phyloP scores from a whole-genome alignment of 2,329 filamentous ascomycete genomes.

The Cercospora beticola region DNA sequence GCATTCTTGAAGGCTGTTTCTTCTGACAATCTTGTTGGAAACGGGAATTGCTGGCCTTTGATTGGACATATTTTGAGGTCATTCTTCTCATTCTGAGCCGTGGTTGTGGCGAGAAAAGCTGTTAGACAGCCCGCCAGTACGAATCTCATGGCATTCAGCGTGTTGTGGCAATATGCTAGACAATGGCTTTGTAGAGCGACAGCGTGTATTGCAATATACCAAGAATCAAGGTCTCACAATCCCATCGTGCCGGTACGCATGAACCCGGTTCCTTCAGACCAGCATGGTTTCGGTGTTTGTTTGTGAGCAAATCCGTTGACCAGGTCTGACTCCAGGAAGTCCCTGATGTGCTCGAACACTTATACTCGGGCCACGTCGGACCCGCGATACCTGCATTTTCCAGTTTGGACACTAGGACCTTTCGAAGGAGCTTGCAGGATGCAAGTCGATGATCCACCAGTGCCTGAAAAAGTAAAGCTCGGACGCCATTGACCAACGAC shows the following conservation, averaged over 20 bases:
- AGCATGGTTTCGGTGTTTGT: neutral
- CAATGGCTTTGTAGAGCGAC: neutral
- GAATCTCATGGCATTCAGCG: neutral
- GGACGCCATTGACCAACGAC: neutral
- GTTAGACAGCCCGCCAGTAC: neutral
- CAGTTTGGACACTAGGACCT: too few relatives aligned
- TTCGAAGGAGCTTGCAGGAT: neutral
- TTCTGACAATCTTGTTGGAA: constrained; percentile 15
- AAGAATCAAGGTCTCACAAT: neutral
- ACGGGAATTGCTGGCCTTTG: constrained; percentile 25
- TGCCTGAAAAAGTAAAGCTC: neutral
- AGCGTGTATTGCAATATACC: neutral
- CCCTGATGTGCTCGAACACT: neutral
- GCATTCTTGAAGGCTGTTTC: constrained; percentile 19
- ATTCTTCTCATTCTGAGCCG: neutral
- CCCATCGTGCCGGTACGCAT: neutral
- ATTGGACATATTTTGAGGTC: constrained; percentile 21
- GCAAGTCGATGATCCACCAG: neutral
- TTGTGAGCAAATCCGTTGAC: neutral
- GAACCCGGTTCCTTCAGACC: neutral
- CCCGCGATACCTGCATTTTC: neutral
- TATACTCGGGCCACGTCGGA: neutral
- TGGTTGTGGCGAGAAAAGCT: neutral
- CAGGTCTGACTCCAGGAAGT: neutral
- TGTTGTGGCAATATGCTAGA: neutral